Evolutionary conservation across 1,284 basidiomycete species (phyloP).

Genomic region (Rhodofomes roseus): DNA sequence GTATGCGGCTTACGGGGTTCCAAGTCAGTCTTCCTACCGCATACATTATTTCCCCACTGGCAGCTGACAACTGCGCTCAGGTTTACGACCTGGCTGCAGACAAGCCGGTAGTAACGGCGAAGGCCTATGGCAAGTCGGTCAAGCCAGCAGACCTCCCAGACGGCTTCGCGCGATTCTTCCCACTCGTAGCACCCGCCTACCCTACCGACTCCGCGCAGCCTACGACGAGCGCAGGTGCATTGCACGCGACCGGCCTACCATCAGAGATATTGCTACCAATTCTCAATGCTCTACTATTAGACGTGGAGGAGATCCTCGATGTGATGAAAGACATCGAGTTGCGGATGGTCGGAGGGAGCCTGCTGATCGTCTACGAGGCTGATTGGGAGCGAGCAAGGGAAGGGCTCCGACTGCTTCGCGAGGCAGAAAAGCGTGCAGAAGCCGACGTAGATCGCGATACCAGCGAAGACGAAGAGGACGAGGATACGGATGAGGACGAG

Average conservation of each 20-base stretch:
- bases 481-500: constrained; percentile 29
- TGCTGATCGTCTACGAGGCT: constrained; percentile 86
- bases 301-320: constrained; percentile 54
- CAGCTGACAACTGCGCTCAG: constrained; percentile 33
- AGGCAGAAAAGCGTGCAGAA: constrained; percentile 41
- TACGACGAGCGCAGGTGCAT: constrained; percentile 8
- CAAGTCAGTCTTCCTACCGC: constrained; percentile 54
- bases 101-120: constrained; percentile 61
- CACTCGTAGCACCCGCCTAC: constrained; percentile 34
- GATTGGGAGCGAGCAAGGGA: constrained; percentile 42
- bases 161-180: constrained; percentile 80
- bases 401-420: constrained; percentile 36
- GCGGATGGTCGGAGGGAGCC: constrained; percentile 78
- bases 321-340: constrained; percentile 60
- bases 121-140: constrained; percentile 80
- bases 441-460: constrained; percentile 10
- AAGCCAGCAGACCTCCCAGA: constrained; percentile 62
- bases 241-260: constrained; percentile 46
- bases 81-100: constrained; percentile 66
- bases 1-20: constrained; percentile 85
- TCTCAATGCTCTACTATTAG: constrained; percentile 51
- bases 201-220: neutral
- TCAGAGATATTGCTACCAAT: constrained; percentile 53
- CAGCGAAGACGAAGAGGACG: constrained; percentile 32
- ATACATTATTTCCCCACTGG: neutral